Evolutionary conservation across 208 protist species (phyloP).

Genomic region (Trypanosoma brucei): DNA sequence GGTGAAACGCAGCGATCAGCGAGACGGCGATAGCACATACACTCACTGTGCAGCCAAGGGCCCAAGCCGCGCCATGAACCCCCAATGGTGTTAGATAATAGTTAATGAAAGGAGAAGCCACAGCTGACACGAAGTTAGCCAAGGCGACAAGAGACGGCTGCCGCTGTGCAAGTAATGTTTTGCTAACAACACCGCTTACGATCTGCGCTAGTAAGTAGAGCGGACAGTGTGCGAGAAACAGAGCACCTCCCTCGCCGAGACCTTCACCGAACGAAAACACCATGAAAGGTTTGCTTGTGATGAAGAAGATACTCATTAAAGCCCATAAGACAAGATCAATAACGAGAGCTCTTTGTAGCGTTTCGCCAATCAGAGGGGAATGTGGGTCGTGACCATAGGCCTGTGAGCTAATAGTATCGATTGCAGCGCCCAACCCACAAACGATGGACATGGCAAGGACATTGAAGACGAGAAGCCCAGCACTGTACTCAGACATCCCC

Average conservation of each 20-base stretch:
- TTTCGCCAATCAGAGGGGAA: slow-evolving; percentile 56
- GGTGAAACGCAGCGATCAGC: slow-evolving; percentile 42
- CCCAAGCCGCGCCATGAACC: slow-evolving; percentile 44
- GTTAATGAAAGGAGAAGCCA: slow-evolving; percentile 43
- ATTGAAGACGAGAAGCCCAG: slow-evolving; percentile 66
- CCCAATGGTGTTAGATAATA: slow-evolving; percentile 57
- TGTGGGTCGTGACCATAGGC: slow-evolving; percentile 48
- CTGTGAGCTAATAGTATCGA: slow-evolving; percentile 74
- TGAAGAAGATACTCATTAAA: slow-evolving; percentile 51
- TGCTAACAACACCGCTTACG: slow-evolving; percentile 51
- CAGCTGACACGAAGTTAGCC: slow-evolving; percentile 44
- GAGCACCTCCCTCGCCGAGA: slow-evolving; percentile 32
- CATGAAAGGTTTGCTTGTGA: slow-evolving; percentile 33
- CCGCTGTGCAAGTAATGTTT: slow-evolving; percentile 64
- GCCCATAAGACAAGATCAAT: slow-evolving; percentile 37
- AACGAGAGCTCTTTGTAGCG: slow-evolving; percentile 51
- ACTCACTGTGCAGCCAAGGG: slow-evolving; percentile 30
- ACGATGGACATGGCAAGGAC: slow-evolving; percentile 56
- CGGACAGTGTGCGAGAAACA: slow-evolving; percentile 48
- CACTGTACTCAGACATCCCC: slow-evolving; percentile 53
- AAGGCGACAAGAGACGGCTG: slow-evolving; percentile 38
- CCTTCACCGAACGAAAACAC: slow-evolving; percentile 35
- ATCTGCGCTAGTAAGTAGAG: slow-evolving; percentile 56
- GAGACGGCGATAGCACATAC: slow-evolving; percentile 37
- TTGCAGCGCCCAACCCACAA: slow-evolving; percentile 51